These are phyloP conservation scores for Phytophthora nicotianae DNA, from an alignment of 352 stramenopile species.

Conservation along the genomic window DNA sequence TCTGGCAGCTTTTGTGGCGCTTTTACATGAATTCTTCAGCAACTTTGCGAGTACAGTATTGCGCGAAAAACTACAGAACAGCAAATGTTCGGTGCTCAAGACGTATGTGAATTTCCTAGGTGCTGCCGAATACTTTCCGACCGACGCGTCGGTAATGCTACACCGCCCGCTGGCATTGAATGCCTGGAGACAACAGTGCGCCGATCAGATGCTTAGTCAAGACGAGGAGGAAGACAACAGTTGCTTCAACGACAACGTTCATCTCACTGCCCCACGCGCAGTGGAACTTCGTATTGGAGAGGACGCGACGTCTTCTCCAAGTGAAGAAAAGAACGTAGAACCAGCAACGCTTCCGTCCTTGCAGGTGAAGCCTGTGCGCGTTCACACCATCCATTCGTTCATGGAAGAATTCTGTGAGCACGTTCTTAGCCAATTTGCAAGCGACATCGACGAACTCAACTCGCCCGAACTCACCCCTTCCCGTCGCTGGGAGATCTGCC, in stretches of 20 bases:
- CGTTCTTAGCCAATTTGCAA: slow-evolving; percentile 62
- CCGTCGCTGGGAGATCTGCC: slow-evolving; percentile 74
- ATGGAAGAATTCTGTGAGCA: slow-evolving; percentile 84
- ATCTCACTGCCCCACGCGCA: slow-evolving; percentile 18
- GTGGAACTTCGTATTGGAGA: slow-evolving; percentile 22
- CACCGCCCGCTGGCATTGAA: slow-evolving; percentile 52
- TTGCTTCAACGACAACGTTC: slow-evolving; percentile 7
- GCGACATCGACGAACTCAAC: slow-evolving; percentile 65
- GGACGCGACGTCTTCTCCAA: slow-evolving; percentile 5
- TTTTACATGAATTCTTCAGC: slow-evolving; percentile 52
- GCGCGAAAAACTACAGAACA: slow-evolving; percentile 44
- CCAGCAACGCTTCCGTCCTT: slow-evolving; percentile 47
- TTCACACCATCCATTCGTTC: slow-evolving; percentile 79
- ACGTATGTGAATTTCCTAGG: slow-evolving; percentile 61
- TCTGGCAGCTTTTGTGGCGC: slow-evolving; percentile 47
- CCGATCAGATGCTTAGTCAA: slow-evolving; percentile 50
- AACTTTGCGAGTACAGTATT: slow-evolving; percentile 41
- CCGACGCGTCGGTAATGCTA: slow-evolving; percentile 25
- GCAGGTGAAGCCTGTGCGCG: slow-evolving; percentile 60
- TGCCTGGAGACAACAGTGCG: slow-evolving; percentile 63
- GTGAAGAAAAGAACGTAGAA: slow-evolving; percentile 13
- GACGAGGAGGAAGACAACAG: slow-evolving; percentile 30
- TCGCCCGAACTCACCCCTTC: slow-evolving; percentile 46
- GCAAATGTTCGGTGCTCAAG: slow-evolving; percentile 46
- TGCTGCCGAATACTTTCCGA: slow-evolving; percentile 52